Percentiles rank a stretch among this genome's conserved stretches.
Conservation (phyloP, 192 early-diverging fungal species). For the Mortierella antarctica region DNA sequence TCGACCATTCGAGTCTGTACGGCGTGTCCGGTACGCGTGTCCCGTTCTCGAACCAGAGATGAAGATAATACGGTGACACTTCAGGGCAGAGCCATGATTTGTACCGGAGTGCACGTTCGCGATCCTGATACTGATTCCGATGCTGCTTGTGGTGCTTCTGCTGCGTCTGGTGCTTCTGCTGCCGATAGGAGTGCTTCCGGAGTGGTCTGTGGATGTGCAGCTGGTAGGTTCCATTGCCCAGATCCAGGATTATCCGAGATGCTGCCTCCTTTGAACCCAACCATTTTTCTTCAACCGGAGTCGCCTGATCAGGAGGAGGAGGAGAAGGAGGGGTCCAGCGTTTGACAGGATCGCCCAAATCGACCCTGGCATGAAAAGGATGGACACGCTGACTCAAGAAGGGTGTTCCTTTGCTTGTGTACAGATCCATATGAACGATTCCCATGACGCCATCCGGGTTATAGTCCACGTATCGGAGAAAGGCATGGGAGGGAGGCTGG, state of each 20-base stretch:
- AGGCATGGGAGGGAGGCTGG: conserved; percentile 3
- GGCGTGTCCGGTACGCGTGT: conserved; percentile 8
- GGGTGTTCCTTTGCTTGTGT: background rate
- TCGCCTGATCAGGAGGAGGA: too few species aligned
- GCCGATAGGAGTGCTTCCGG: too few species aligned
- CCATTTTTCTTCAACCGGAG: too few species aligned
- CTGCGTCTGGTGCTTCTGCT: too few species aligned
- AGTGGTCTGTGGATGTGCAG: too few species aligned
- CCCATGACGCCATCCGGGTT: conserved; percentile 3
- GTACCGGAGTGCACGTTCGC: background rate
- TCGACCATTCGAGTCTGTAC: conserved; percentile 11
- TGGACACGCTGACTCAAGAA: background rate
- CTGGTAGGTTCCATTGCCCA: conserved; percentile 19
- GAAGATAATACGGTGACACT: conserved; percentile 1
- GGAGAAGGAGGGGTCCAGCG: background rate
- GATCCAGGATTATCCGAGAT: background rate
- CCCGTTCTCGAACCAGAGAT: conserved; percentile 30
- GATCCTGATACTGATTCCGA: background rate
- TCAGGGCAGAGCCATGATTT: background rate
- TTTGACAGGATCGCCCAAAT: background rate
- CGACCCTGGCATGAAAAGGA: conserved; percentile 6
- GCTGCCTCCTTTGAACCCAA: too few species aligned
- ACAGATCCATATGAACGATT: conserved; percentile 11
- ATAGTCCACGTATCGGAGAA: conserved; percentile 3
- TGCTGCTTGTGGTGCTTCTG: background rate